Conservation (phyloP, 129 eudicot species). For the Ambrosia artemisiifolia region DNA sequence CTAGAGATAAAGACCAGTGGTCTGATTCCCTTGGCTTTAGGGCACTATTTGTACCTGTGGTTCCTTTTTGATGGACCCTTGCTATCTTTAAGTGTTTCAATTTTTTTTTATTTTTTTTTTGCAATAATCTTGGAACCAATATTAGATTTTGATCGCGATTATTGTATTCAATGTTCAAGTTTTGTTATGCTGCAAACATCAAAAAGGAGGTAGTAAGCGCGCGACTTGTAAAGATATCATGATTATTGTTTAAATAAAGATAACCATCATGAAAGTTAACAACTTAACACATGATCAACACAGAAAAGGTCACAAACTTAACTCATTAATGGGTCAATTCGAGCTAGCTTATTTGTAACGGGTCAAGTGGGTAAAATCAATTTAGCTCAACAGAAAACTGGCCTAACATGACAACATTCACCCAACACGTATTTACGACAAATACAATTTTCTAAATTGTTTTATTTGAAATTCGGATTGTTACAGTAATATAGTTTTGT, state of each 20-base stretch:
- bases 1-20: slow-evolving; percentile 27
- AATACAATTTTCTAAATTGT: not conserved
- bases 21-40: slow-evolving; percentile 65
- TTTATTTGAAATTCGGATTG: too few species aligned
- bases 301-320: not conserved
- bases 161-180: not conserved
- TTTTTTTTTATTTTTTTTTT: slow-evolving; percentile 57
- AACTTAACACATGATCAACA: too few species aligned
- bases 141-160: not conserved
- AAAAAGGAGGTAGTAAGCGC: not conserved
- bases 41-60: slow-evolving; percentile 67
- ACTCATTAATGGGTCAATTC: not conserved
- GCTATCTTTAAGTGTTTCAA: slow-evolving; percentile 57
- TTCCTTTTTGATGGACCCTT: slow-evolving; percentile 76
- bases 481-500: too few species aligned
- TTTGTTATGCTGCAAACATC: not conserved
- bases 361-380: not conserved
- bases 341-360: not conserved
- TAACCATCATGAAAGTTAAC: not conserved
- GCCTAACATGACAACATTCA: not conserved
- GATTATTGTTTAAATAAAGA: not conserved
- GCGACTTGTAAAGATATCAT: not conserved
- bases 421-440: not conserved
- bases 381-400: not conserved
- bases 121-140: not conserved